Evolutionary conservation across 2,329 filamentous ascomycete species (phyloP).

Genomic region (Cladosporium oxysporum): DNA sequence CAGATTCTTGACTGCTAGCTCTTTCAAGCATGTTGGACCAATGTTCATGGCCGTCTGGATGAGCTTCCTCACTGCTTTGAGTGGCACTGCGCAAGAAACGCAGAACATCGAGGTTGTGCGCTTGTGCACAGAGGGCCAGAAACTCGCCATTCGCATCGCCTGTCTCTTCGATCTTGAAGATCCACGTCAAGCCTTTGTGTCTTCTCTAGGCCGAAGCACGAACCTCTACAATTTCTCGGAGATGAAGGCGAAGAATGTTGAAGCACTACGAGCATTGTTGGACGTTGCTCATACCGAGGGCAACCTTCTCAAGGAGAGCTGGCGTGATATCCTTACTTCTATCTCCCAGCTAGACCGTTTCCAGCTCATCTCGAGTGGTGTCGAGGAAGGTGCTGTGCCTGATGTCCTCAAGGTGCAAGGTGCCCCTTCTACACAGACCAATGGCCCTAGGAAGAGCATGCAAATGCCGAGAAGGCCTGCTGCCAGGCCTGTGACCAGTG

Average conservation of each 20-base stretch:
- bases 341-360: constrained; percentile 94
- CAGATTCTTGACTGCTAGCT: constrained; percentile 87
- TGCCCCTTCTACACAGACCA: constrained; percentile 20
- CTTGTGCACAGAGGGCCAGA: constrained; percentile 92
- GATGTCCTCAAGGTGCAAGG: constrained; percentile 76
- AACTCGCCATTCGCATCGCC: constrained; percentile 86
- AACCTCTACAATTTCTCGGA: constrained; percentile 95
- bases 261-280: constrained; percentile 86
- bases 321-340: constrained; percentile 93
- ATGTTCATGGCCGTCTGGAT: constrained; percentile 99
- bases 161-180: constrained; percentile 92
- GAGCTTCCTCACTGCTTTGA: constrained; percentile 94
- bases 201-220: constrained; percentile 87
- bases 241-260: constrained; percentile 94
- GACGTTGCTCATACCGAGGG: constrained; percentile 93
- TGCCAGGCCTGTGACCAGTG: constrained; percentile 43
- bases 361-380: constrained; percentile 90
- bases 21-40: constrained; percentile 89
- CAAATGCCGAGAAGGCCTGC: constrained; percentile 59
- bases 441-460: constrained; percentile 42
- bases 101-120: constrained; percentile 91
- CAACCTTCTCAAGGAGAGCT: constrained; percentile 83
- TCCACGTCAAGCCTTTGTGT: constrained; percentile 92
- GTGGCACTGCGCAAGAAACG: constrained; percentile 88
- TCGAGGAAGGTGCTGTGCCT: constrained; percentile 88